Conservation (phyloP, 1,284 basidiomycete species). For the Heterobasidion parviporum region DNA sequence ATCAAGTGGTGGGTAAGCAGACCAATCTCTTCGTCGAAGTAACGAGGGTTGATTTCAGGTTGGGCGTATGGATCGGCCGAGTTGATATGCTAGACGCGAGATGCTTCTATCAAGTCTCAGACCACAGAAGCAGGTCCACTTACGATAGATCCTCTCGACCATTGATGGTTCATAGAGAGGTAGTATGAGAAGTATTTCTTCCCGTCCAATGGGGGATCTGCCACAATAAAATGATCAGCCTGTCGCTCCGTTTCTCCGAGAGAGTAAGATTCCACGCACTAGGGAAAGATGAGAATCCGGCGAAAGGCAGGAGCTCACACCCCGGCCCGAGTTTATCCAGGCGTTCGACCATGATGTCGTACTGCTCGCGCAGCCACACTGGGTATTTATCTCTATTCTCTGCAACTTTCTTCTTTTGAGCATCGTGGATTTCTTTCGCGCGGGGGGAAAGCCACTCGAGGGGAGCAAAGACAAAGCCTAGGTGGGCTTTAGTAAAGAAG, state of each 20-base stretch:
- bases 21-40: slow-evolving; percentile 41
- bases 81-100: slow-evolving; percentile 23
- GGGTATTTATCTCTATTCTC: slow-evolving; percentile 17
- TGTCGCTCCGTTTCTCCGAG: not conserved
- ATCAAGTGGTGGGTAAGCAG: not conserved
- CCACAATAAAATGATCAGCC: not conserved
- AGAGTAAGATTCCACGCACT: slow-evolving; percentile 12
- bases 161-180: slow-evolving; percentile 22
- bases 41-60: slow-evolving; percentile 38
- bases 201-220: slow-evolving; percentile 20
- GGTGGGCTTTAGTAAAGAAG: slow-evolving; percentile 19
- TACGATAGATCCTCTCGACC: slow-evolving; percentile 34
- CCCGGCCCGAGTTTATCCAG: slow-evolving; percentile 17
- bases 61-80: slow-evolving; percentile 29
- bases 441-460: slow-evolving; percentile 15
- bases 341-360: slow-evolving; percentile 24
- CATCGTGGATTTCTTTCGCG: slow-evolving; percentile 17
- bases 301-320: slow-evolving; percentile 21
- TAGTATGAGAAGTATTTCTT: slow-evolving; percentile 26
- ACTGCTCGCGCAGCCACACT: slow-evolving; percentile 25
- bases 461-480: slow-evolving; percentile 19
- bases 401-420: slow-evolving; percentile 17
- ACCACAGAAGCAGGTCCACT: not conserved
- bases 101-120: not conserved
- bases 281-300: slow-evolving; percentile 16